Evolutionary conservation across 306 rosid species (phyloP).

Genomic region (Vigna reflexopilosa): DNA sequence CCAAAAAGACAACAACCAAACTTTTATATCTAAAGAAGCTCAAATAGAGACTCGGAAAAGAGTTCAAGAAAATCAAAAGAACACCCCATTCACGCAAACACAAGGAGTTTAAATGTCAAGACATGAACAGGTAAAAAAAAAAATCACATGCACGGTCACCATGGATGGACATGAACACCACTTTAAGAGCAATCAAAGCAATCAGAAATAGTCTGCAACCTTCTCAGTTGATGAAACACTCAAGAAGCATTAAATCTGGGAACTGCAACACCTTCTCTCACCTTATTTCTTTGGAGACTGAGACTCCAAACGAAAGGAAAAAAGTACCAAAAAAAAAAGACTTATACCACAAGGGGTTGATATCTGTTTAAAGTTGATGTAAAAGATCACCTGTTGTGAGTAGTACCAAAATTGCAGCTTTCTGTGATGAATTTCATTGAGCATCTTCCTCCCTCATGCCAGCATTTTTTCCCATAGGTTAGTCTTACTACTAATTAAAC

Average conservation of each 20-base stretch:
- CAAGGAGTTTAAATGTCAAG: conserved; percentile 27
- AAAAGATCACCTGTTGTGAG: conserved; percentile 44
- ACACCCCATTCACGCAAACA: conserved; percentile 22
- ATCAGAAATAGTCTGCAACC: conserved; percentile 20
- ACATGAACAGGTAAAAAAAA: conserved; percentile 4
- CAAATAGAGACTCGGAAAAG: conserved; percentile 30
- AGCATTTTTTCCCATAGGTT: conserved; percentile 52
- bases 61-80: conserved; percentile 36
- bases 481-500: conserved; percentile 13
- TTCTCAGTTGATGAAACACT: conserved; percentile 3
- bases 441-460: conserved; percentile 54
- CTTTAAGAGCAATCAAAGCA: background rate
- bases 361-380: conserved; percentile 17
- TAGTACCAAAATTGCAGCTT: conserved; percentile 50
- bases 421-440: conserved; percentile 67
- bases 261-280: conserved; percentile 28
- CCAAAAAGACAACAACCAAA: conserved; percentile 3
- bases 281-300: background rate
- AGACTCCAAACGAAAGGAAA: background rate
- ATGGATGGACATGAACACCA: conserved; percentile 5
- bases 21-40: conserved; percentile 27
- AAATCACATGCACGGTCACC: conserved; percentile 10
- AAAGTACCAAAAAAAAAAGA: background rate
- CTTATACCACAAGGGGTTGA: conserved; percentile 18
- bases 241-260: conserved; percentile 39